phyloP scores from a whole-genome alignment of 2,329 filamentous ascomycete genomes.

The Ophiostoma himal-ulmi region DNA sequence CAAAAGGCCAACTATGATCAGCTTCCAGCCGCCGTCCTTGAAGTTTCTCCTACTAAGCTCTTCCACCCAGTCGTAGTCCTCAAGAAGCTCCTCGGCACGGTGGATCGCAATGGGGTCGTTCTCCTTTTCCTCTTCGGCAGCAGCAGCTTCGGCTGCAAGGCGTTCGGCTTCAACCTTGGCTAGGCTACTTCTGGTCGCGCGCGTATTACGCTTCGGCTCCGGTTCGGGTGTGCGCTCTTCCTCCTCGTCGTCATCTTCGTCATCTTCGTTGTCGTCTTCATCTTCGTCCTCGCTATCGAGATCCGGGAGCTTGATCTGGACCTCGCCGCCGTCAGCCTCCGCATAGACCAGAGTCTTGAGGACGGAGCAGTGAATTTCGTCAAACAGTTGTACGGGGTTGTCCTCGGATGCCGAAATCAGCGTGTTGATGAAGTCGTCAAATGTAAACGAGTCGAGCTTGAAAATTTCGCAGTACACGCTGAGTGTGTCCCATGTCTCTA shows the following conservation, averaged over 20 bases:
- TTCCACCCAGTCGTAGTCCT: slow-evolving; percentile 76
- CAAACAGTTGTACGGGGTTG: slow-evolving; percentile 73
- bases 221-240: slow-evolving; percentile 66
- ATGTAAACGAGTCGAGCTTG: slow-evolving; percentile 90
- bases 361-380: slow-evolving; percentile 86
- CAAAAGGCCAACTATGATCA: slow-evolving; percentile 80
- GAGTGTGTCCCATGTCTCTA: slow-evolving; percentile 93
- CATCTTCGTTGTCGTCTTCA: slow-evolving; percentile 55
- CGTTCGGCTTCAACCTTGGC: slow-evolving; percentile 73
- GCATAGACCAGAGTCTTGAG: slow-evolving; percentile 78
- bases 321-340: slow-evolving; percentile 67
- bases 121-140: slow-evolving; percentile 47
- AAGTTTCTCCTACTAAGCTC: slow-evolving; percentile 79
- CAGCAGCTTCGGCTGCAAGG: slow-evolving; percentile 54
- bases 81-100: slow-evolving; percentile 69
- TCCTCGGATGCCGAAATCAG: slow-evolving; percentile 71
- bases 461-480: slow-evolving; percentile 98
- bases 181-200: slow-evolving; percentile 79
- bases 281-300: slow-evolving; percentile 66
- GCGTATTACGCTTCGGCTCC: slow-evolving; percentile 58
- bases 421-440: slow-evolving; percentile 90
- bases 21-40: slow-evolving; percentile 80
- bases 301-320: slow-evolving; percentile 72
- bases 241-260: slow-evolving; percentile 45
- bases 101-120: slow-evolving; percentile 50